Base-by-base conservation (phyloP, 495 filamentous ascomycete species). In the Aspergillus heteromorphus region DNA sequence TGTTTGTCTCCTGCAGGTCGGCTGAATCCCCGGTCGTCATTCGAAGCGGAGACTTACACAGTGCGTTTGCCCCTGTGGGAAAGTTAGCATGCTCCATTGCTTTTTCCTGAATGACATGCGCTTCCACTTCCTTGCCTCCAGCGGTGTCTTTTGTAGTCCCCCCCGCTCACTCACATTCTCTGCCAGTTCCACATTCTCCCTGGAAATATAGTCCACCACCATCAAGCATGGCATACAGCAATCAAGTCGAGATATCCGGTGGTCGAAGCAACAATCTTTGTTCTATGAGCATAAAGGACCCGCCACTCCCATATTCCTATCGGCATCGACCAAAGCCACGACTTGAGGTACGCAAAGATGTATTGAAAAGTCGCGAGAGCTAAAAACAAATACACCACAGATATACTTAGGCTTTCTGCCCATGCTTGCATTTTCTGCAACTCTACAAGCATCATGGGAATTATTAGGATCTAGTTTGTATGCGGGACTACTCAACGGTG, bases 391-490 rank as follows among this genome's bases (percentile, higher is more conserved):
- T 20, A 9, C 19, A 23, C 9, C 4, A 7, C 21, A 50, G 48
- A 3, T 30, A 38, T 50, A 50, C 13, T 14, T 50, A 17, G 30
- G 48, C 7, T 50, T 38, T 25, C 34, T 50, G 11, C 48, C 48
- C 6, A 50, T 50, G 48, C 18, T 50, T 13, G 30, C 48, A 25
- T 50, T 50, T 20, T 30, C 48, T 10, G 48, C 48, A 13, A 50
- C 48, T 21, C 10, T 40, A 19, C 48, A 40, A 13, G 48, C 48
- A 14, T 50, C 48, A 2, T 50, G 48, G 48, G 48, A 50, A 50
- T 30, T 17, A 10, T 14, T 50, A 14, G 48, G 30, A 1, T 25
- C 17, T 25, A 50, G 30, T 23, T 13, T 50, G 14, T 38, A 21
- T 18, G 48, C 48, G 10, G 48, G 29, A 14, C 14, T 50, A 9